phyloP scores from a whole-genome alignment of 1,284 basidiomycete genomes.

The Tilletia indica region DNA sequence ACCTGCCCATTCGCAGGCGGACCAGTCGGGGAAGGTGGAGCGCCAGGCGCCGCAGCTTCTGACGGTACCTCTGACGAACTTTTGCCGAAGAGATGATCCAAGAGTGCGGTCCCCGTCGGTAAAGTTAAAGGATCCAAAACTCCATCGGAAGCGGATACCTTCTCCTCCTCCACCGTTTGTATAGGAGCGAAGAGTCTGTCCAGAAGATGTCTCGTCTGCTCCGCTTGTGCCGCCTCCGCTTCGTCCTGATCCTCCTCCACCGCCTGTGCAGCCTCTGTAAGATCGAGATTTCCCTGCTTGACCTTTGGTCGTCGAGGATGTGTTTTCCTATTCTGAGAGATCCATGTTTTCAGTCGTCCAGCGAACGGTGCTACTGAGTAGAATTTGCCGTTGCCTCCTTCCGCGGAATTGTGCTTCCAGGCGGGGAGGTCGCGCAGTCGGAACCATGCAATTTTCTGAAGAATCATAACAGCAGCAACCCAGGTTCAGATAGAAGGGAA shows the following conservation, averaged over 20 bases:
- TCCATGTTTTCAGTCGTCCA: slow-evolving; percentile 51
- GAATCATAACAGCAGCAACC: too few species aligned
- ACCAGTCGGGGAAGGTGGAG: background rate
- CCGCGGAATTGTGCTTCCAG: slow-evolving; percentile 77
- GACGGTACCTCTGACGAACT: background rate
- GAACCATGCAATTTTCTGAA: slow-evolving; percentile 88
- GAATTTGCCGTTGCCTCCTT: slow-evolving; percentile 68
- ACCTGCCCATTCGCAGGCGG: background rate
- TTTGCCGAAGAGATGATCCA: slow-evolving; percentile 16
- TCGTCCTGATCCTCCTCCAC: slow-evolving; percentile 13
- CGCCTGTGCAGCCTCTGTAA: background rate
- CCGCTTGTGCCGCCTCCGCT: slow-evolving; percentile 11
- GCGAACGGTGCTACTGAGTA: slow-evolving; percentile 96
- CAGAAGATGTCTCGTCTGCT: slow-evolving; percentile 14
- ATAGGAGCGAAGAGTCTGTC: slow-evolving; percentile 14
- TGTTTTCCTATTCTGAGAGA: slow-evolving; percentile 43
- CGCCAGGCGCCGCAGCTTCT: background rate
- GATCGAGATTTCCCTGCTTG: background rate
- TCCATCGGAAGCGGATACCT: background rate
- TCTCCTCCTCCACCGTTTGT: background rate
- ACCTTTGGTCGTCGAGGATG: slow-evolving; percentile 25
- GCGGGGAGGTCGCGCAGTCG: slow-evolving; percentile 83
- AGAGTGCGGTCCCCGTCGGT: background rate
- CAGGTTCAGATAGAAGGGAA: background rate
- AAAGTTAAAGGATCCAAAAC: background rate